Percentiles rank a stretch among this genome's conserved stretches.
phyloP scores from a whole-genome alignment of 768 basidiomycete genomes.

The Mycena latifolia region DNA sequence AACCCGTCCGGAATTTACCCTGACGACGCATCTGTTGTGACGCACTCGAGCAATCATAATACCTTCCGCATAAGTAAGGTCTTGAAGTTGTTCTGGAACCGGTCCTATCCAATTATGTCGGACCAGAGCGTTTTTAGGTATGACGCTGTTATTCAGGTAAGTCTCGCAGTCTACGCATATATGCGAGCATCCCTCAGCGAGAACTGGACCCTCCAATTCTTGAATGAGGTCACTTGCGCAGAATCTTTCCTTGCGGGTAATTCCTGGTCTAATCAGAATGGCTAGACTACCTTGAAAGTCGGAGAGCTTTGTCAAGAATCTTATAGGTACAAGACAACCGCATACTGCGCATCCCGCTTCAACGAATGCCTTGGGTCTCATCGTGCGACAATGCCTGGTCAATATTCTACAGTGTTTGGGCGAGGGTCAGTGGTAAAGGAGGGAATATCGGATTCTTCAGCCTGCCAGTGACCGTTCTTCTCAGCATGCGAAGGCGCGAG shows the following conservation, averaged over 20 bases:
- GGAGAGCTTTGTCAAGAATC: not conserved
- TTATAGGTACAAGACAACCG: not conserved
- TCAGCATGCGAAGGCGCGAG: too few species aligned
- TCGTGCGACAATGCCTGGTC: not conserved
- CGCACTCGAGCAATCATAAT: slow-evolving; percentile 41
- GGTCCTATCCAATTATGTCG: slow-evolving; percentile 15
- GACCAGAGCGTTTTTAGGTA: not conserved
- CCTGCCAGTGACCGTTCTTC: not conserved
- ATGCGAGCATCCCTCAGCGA: not conserved
- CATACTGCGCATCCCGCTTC: slow-evolving; percentile 12
- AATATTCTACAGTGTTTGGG: not conserved
- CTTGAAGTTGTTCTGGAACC: slow-evolving; percentile 11
- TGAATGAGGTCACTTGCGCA: not conserved
- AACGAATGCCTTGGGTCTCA: not conserved
- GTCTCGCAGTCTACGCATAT: slow-evolving; percentile 24
- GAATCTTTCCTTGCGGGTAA: slow-evolving; percentile 4
- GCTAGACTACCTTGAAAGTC: not conserved
- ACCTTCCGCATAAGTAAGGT: slow-evolving; percentile 30
- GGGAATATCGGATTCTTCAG: not conserved
- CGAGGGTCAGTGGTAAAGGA: not conserved
- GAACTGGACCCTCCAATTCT: not conserved
- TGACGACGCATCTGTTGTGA: slow-evolving; percentile 44
- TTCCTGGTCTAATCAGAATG: not conserved
- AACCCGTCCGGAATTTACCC: slow-evolving; percentile 40
- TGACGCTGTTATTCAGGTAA: slow-evolving; percentile 17